phyloP scores from a whole-genome alignment of 805 yeast species.

The Wickerhamiella qilinensis region DNA sequence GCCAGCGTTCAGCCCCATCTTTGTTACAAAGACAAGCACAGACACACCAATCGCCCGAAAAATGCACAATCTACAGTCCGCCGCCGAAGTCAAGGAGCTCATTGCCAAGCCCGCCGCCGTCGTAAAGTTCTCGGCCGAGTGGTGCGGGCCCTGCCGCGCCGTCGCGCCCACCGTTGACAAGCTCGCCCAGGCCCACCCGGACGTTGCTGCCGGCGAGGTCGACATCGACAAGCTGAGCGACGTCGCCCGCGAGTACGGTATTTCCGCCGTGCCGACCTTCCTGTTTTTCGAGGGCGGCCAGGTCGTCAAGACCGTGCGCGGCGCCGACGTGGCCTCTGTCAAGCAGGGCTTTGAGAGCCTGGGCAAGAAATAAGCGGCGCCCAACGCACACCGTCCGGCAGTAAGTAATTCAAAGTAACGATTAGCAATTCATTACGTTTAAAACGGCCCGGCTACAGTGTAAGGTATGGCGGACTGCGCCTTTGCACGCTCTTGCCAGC shows the following conservation, averaged over 20 bases:
- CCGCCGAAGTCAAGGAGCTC: constrained; percentile 1
- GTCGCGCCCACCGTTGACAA: constrained; percentile 86
- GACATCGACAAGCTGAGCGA: constrained; percentile 71
- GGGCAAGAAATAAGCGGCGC: neutral
- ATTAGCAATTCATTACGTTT: too few relatives aligned
- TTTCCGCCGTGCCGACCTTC: constrained; percentile 50
- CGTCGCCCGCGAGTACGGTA: constrained; percentile 50
- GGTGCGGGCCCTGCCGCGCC: constrained; percentile 98
- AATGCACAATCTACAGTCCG: neutral
- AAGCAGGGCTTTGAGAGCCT: constrained; percentile 5
- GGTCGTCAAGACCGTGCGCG: constrained; percentile 35
- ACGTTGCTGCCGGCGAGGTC: constrained; percentile 63
- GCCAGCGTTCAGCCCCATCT: too few relatives aligned
- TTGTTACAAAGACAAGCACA: too few relatives aligned
- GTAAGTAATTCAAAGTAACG: too few relatives aligned
- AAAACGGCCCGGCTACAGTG: too few relatives aligned
- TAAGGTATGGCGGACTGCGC: too few relatives aligned
- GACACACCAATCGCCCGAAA: too few relatives aligned
- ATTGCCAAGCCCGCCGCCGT: constrained; percentile 58
- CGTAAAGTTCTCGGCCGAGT: constrained; percentile 72
- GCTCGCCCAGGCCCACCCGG: constrained; percentile 37
- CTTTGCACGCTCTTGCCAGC: too few relatives aligned
- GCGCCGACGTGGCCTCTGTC: constrained; percentile 15
- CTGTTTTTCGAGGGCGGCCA: constrained; percentile 65
- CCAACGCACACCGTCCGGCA: too few relatives aligned